These are phyloP conservation scores for Hapsidospora chrysogenum DNA, from an alignment of 495 filamentous ascomycete species.

Conservation along the genomic window DNA sequence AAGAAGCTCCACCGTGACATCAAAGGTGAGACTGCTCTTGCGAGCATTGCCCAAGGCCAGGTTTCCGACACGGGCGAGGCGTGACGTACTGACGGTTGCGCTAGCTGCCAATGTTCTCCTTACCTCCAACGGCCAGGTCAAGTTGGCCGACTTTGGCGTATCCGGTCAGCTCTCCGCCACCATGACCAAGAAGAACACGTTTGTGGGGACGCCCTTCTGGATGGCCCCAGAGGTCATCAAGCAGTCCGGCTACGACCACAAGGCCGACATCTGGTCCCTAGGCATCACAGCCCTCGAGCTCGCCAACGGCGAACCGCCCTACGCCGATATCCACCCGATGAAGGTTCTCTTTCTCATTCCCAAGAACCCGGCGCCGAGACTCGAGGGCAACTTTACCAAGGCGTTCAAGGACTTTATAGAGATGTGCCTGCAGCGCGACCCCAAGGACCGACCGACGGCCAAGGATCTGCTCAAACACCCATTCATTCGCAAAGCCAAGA, in stretches of 20 bases:
- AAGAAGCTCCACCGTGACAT: conserved; percentile 95
- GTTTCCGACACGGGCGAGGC: no score
- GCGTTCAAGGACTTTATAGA: conserved; percentile 92
- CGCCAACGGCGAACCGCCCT: conserved; percentile 84
- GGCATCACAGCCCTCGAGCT: conserved; percentile 93
- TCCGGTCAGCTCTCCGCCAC: conserved; percentile 93
- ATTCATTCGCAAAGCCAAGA: conserved; percentile 79
- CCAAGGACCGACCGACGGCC: conserved; percentile 71
- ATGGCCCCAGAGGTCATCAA: conserved; percentile 99
- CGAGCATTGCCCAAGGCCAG: conserved; percentile 1
- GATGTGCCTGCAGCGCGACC: conserved; percentile 71
- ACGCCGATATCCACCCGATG: conserved; percentile 97
- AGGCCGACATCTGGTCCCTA: conserved; percentile 98
- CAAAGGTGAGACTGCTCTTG: conserved; percentile 46
- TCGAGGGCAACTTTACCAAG: conserved; percentile 76
- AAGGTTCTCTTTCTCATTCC: conserved; percentile 95
- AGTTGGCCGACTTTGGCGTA: conserved; percentile 93
- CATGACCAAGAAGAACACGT: conserved; percentile 99
- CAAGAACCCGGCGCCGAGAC: conserved; percentile 71
- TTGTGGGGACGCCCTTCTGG: conserved; percentile 97
- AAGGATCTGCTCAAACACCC: conserved; percentile 78
- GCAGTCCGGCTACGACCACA: conserved; percentile 94
- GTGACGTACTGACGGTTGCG: conserved; percentile 8
- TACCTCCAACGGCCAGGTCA: conserved; percentile 80
- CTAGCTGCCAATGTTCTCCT: conserved; percentile 82